Evolutionary conservation across 495 filamentous ascomycete species (phyloP), one percentile per base, ranked within the genome.

Genomic region (Lophiotrema nucula): DNA sequence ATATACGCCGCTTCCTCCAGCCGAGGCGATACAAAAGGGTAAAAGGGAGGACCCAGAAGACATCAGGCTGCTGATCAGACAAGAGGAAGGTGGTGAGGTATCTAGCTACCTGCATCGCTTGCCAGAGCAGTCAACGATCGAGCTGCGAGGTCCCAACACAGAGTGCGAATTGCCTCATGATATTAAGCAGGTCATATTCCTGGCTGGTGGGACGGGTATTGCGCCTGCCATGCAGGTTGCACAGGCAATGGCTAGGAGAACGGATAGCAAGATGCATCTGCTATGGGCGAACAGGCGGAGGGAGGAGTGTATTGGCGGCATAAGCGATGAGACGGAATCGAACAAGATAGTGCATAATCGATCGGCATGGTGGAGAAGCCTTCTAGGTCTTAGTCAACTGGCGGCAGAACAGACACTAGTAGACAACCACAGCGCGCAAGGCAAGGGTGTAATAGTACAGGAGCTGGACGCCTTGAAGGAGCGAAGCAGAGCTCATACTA

Each of bases 201-300:
- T 97, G 27, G 93, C 92, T 13, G 93, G 92, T 0, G 93, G 93
- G 0, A 98, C 93, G 4, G 93, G 92, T 0, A 93, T 98, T 69
- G 90, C 89, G 21, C 89, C 92, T 0, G 93, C 92, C 27, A 68
- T 97, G 61, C 92, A 97, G 72, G 79, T 85, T 22, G 88, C 82
- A 31, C 72, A 83, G 53, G 79, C 78, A 8, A 64, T 93, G 3
- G 69, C 85, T 48, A 62, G 56, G 28, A 68, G 72, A 66, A 64
- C 28, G 54, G 53, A 37, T 13, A 53, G 45, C 1, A 74, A 64
- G 55, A 79, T 85, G 51, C 77, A 79, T 56, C 84, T 91, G 25
- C 65, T 89, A 0, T 91, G 88, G 88, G 88, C 86, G 37, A 85
- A 79, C 69, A 70, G 83, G 46, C 66, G 69, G 47, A 72, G 76